phyloP scores from a whole-genome alignment of 2,329 filamentous ascomycete genomes.

The Xylariaceae sp. region DNA sequence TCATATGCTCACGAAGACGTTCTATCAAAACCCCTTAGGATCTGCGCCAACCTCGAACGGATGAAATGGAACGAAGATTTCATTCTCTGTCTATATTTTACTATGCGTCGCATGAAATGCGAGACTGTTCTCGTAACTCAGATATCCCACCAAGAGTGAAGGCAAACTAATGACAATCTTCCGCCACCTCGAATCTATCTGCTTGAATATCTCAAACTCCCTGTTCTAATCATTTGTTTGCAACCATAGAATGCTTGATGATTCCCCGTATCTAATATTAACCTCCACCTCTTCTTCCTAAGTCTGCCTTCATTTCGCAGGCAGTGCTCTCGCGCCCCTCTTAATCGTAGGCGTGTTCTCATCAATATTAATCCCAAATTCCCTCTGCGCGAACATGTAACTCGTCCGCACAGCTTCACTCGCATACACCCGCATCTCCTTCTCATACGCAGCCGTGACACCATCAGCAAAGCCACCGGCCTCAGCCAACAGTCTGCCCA shows the following conservation, averaged over 20 bases:
- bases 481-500: constrained; percentile 47
- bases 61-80: neutral
- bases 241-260: neutral
- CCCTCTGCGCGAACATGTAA: constrained; percentile 41
- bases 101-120: neutral
- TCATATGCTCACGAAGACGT: too few relatives aligned
- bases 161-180: neutral
- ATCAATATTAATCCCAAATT: constrained; percentile 39
- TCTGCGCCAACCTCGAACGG: too few relatives aligned
- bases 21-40: too few relatives aligned
- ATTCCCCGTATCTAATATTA: neutral
- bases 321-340: constrained; percentile 3
- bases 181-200: too few relatives aligned
- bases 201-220: too few relatives aligned
- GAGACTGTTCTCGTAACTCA: neutral
- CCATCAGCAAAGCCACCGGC: constrained; percentile 50
- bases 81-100: neutral
- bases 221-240: too few relatives aligned
- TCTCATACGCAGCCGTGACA: constrained; percentile 53
- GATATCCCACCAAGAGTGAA: neutral
- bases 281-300: neutral
- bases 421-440: constrained; percentile 56
- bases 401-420: constrained; percentile 52
- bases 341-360: constrained; percentile 18
- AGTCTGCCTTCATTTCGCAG: neutral